Evolutionary conservation across 192 early-diverging fungal genomes (phyloP), one percentile per base, ranked within the genome.

Genomic region (Coemansia sp.): DNA sequence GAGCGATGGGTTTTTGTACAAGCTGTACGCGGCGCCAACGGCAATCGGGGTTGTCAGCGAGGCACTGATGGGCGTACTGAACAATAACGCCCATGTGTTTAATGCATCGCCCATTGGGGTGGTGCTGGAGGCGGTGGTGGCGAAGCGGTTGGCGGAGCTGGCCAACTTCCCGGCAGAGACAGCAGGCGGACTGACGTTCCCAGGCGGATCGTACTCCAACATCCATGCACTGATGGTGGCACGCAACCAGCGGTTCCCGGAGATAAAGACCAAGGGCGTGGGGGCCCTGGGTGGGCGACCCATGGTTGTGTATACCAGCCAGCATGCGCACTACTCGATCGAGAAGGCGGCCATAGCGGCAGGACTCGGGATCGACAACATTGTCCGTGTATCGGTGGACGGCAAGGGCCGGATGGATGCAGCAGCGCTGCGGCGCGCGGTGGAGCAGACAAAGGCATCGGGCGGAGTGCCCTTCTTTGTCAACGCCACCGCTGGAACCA

Each of bases 401-500:
- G 59, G 68, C 1, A 20, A 60, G 8, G 92, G 91, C 4, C 62
- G 83, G 22, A 91, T 92, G 89, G 66, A 77, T 34, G 56, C 80
- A 6, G 57, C 60, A 14, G 75, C 79, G 59, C 62, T 92, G 44
- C 85, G 87, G 64, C 65, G 50, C 2, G 29, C 84, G 38, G 74
- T 91, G 15, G 63, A 67, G 17, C 50, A 57, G 10, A 70, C 79
- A 0, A 42, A 83, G 4, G 69, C 59, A 7, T 17, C 58, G 1
- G 87, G 83, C 17, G 82, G 82, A 8, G 74, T 75, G 11, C 92
- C 92, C 15, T 92, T 91, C 56, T 92, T 92, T 62, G 85, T 94
- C 66, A 91, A 89, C 65, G 87, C 86, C 9, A 94, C 92, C 0
- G 85, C 88, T 38, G 92, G 92, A 34, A 94, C 92, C 4, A 94